A percentile compares a stretch with the other conserved stretches of the same genome.
phyloP scores from a whole-genome alignment of 2,329 filamentous ascomycete species.

The Seiridium unicorne region DNA sequence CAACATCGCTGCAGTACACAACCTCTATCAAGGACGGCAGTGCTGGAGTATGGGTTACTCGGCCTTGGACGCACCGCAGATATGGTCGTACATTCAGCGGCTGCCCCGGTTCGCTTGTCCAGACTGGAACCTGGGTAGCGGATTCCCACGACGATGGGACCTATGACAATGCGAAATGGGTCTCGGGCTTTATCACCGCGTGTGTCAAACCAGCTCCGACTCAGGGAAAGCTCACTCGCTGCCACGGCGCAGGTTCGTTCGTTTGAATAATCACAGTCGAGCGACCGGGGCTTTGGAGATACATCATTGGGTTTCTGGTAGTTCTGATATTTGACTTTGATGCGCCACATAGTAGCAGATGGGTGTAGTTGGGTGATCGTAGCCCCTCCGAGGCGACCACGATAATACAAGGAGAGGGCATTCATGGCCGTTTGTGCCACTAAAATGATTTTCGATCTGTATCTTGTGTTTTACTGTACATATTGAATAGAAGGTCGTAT shows the following conservation, averaged over 20 bases:
- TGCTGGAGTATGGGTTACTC: neutral
- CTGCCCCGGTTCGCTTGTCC: neutral
- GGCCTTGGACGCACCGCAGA: neutral
- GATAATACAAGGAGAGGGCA: no score
- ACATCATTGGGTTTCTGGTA: no score
- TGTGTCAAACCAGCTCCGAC: neutral
- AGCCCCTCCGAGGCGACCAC: no score
- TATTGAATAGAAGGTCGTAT: no score
- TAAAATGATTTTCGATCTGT: no score
- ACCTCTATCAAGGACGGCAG: neutral
- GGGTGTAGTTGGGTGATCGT: no score
- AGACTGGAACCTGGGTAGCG: slow-evolving; percentile 1
- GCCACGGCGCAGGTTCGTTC: neutral
- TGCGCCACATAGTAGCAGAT: no score
- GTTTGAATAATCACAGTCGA: neutral
- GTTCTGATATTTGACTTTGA: no score
- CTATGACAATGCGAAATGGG: slow-evolving; percentile 3
- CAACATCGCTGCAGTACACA: neutral
- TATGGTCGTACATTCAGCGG: neutral
- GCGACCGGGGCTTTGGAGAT: no score
- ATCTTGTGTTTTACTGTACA: no score
- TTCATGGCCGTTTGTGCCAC: no score
- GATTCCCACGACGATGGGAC: neutral
- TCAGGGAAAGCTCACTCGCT: neutral
- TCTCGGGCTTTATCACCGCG: neutral